Conservation (phyloP, 208 protist species). For the Cochliopodium minus region DNA sequence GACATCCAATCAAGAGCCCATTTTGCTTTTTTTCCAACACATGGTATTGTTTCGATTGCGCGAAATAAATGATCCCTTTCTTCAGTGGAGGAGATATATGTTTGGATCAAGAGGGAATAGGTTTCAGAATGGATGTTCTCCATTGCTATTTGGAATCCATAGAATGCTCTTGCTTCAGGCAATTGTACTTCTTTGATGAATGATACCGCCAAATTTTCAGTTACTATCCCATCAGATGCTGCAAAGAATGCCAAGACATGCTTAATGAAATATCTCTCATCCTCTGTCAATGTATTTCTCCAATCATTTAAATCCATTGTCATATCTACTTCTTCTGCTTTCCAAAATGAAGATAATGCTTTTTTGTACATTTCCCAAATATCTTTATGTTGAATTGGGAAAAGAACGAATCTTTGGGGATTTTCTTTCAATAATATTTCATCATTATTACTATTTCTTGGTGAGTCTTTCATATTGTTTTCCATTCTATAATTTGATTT, state of each 20-base stretch:
- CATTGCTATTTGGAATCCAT: slow-evolving; percentile 96
- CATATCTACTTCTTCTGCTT: slow-evolving; percentile 93
- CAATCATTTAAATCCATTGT: slow-evolving; percentile 78
- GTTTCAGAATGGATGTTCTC: slow-evolving; percentile 95
- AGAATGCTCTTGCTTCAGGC: slow-evolving; percentile 91
- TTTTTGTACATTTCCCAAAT: slow-evolving; percentile 99
- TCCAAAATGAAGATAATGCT: slow-evolving; percentile 83
- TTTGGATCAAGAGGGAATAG: slow-evolving; percentile 75
- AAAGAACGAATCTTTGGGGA: slow-evolving; percentile 85
- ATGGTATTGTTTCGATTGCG: slow-evolving; percentile 84
- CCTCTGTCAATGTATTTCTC: slow-evolving; percentile 63
- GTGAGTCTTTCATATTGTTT: too few relatives aligned
- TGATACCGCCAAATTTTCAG: slow-evolving; percentile 83
- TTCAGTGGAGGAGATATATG: slow-evolving; percentile 75
- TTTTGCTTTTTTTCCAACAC: slow-evolving; percentile 89
- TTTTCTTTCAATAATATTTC: slow-evolving; percentile 86
- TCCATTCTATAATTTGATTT: too few relatives aligned
- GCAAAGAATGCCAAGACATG: slow-evolving; percentile 96
- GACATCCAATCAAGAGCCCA: slow-evolving; percentile 83
- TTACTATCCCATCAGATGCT: slow-evolving; percentile 92
- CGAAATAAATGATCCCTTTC: slow-evolving; percentile 81
- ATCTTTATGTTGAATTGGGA: slow-evolving; percentile 86
- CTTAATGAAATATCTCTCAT: slow-evolving; percentile 93
- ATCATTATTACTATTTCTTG: too few relatives aligned
- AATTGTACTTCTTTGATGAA: slow-evolving; percentile 94